Conservation (phyloP, 2,329 filamentous ascomycete species). For the Canariomyces notabilis region DNA sequence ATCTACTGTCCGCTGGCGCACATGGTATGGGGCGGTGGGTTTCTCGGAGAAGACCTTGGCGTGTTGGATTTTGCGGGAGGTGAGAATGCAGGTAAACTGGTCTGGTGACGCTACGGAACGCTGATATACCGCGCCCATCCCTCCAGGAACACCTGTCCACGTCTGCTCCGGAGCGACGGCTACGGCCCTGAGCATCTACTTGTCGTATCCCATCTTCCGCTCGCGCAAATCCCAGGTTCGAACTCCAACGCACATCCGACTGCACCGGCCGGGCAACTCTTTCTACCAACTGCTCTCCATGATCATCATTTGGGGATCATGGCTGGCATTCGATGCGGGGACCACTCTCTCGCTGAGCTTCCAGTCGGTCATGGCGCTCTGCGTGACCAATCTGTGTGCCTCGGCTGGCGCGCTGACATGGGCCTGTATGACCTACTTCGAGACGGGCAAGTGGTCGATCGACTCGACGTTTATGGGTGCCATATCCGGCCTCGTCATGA, state of each 20-base stretch:
- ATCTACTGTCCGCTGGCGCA: too few species aligned
- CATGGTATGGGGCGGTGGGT: too few species aligned
- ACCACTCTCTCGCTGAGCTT: constrained; percentile 45
- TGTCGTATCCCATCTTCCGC: constrained; percentile 45
- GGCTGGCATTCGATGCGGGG: constrained; percentile 47
- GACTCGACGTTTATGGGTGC: constrained; percentile 49
- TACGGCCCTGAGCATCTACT: constrained; percentile 40
- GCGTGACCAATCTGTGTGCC: constrained; percentile 45
- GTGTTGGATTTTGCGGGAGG: too few species aligned
- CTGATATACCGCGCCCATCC: too few species aligned
- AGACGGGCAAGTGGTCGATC: constrained; percentile 37
- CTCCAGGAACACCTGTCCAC: constrained; percentile 37
- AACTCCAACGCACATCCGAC: too few species aligned
- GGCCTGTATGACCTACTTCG: constrained; percentile 40
- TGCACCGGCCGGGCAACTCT: too few species aligned
- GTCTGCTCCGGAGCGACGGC: constrained; percentile 41
- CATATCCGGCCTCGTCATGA: constrained; percentile 48
- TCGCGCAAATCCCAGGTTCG: constrained; percentile 39
- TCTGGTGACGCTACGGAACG: too few species aligned
- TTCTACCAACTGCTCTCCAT: constrained; percentile 43
- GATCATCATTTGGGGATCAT: constrained; percentile 48
- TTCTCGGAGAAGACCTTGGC: too few species aligned
- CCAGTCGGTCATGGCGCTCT: constrained; percentile 45
- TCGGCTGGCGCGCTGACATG: constrained; percentile 43
- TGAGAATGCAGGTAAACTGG: too few species aligned